Evolutionary conservation across 257 asterid genomes (phyloP).

Genomic region (Knoxia roxburghii): DNA sequence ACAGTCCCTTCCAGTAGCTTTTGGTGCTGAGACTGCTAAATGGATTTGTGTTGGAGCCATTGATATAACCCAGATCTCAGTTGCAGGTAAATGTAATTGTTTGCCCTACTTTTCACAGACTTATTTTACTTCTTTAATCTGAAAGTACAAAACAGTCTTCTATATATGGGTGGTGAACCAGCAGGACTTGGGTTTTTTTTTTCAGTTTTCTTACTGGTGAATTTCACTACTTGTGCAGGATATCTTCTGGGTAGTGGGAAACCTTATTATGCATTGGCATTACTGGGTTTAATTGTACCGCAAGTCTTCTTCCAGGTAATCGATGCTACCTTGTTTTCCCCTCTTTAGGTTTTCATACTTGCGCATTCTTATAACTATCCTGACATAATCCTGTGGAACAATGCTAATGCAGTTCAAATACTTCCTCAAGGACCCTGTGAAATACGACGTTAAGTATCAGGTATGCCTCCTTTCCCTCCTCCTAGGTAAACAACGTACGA

Average conservation of each 20-base stretch:
- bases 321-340: not conserved
- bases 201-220: not conserved
- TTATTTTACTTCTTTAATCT: not conserved
- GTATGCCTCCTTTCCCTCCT: constrained; percentile 28
- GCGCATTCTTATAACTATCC: not conserved
- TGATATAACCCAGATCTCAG: constrained; percentile 87
- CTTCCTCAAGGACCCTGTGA: constrained; percentile 46
- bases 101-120: not conserved
- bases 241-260: constrained; percentile 87
- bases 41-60: constrained; percentile 99
- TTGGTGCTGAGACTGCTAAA: constrained; percentile 92
- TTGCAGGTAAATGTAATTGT: constrained; percentile 55
- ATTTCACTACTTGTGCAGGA: constrained; percentile 38
- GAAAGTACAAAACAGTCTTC: too few species aligned
- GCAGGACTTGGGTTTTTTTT: not conserved
- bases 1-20: constrained; percentile 96
- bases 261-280: constrained; percentile 82
- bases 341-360: not conserved
- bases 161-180: too few species aligned
- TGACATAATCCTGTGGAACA: not conserved
- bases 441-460: constrained; percentile 72
- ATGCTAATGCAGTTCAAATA: constrained; percentile 46
- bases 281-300: constrained; percentile 70
- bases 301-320: constrained; percentile 96
- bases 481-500: too few species aligned